Conservation (phyloP, 495 filamentous ascomycete species). For the Talaromyces proteolyticus region DNA sequence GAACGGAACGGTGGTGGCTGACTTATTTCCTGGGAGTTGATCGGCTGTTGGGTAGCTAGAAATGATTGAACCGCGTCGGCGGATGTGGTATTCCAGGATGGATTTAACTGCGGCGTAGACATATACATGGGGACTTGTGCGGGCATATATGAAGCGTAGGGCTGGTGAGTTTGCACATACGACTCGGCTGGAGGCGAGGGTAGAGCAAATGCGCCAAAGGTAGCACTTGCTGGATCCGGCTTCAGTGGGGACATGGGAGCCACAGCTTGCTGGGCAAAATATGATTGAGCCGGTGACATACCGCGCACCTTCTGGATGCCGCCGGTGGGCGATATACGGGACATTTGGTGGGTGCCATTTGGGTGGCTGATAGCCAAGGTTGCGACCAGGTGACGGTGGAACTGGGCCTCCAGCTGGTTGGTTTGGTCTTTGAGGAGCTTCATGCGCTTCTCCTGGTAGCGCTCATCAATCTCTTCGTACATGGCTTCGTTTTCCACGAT, state of each 20-base stretch:
- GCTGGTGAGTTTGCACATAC: neutral
- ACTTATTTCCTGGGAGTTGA: neutral
- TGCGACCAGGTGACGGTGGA: slow-evolving; percentile 32
- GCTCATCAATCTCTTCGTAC: slow-evolving; percentile 94
- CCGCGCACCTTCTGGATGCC: slow-evolving; percentile 34
- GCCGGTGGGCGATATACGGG: slow-evolving; percentile 15
- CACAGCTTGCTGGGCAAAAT: neutral
- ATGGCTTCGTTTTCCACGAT: slow-evolving; percentile 92
- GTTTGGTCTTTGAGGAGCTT: slow-evolving; percentile 38
- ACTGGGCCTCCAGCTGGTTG: slow-evolving; percentile 35
- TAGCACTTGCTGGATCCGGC: neutral
- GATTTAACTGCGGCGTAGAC: neutral
- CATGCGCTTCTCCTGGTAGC: slow-evolving; percentile 38
- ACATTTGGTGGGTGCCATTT: slow-evolving; percentile 8
- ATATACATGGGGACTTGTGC: neutral
- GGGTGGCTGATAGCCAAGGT: slow-evolving; percentile 20
- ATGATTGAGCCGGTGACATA: neutral
- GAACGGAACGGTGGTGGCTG: neutral
- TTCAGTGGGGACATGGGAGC: neutral
- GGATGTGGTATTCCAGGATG: neutral
- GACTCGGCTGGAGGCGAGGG: neutral
- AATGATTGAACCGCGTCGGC: no score
- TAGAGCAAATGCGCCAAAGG: neutral
- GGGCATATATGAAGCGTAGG: neutral
- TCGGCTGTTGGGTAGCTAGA: neutral